Evolutionary conservation across 495 filamentous ascomycete genomes (phyloP).

Genomic region (Clavariopsis aquatica): DNA sequence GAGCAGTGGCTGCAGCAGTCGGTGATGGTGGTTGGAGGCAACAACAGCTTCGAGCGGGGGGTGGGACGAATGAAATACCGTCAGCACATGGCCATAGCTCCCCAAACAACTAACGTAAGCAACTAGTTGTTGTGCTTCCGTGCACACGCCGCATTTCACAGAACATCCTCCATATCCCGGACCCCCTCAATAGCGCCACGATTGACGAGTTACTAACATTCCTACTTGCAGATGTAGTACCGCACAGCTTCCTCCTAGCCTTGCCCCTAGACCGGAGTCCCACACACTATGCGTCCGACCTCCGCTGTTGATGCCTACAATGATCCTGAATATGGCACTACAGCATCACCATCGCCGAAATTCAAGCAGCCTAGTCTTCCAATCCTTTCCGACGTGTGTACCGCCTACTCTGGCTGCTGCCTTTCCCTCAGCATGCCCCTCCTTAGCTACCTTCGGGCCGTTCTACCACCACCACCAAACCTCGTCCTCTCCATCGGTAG

Average conservation of each 20-base stretch:
- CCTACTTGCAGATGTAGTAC: too few relatives aligned
- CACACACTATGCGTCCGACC: too few relatives aligned
- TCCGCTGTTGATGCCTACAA: too few relatives aligned
- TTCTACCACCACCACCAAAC: constrained; percentile 49
- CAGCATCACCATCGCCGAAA: background rate
- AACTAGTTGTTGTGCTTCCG: background rate
- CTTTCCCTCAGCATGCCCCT: constrained; percentile 52
- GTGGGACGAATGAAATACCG: constrained; percentile 21
- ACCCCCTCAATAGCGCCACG: too few relatives aligned
- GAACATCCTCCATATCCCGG: too few relatives aligned
- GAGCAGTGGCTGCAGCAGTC: background rate
- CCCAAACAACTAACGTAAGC: background rate
- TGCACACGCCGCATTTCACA: too few relatives aligned
- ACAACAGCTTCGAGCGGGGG: constrained; percentile 24
- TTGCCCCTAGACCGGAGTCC: too few relatives aligned
- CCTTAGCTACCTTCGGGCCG: constrained; percentile 40
- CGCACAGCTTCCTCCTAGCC: too few relatives aligned
- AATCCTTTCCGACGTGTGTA: constrained; percentile 11
- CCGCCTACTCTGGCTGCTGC: constrained; percentile 50
- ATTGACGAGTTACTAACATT: too few relatives aligned
- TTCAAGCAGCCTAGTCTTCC: constrained; percentile 1
- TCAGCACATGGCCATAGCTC: constrained; percentile 12
- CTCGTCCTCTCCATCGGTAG: constrained; percentile 57
- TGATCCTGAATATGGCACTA: background rate
- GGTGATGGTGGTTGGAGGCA: constrained; percentile 26